Evolutionary conservation across 139 green algal genomes (phyloP), one percentile per base, ranked within the genome.

Genomic region (Asterochloris erici): DNA sequence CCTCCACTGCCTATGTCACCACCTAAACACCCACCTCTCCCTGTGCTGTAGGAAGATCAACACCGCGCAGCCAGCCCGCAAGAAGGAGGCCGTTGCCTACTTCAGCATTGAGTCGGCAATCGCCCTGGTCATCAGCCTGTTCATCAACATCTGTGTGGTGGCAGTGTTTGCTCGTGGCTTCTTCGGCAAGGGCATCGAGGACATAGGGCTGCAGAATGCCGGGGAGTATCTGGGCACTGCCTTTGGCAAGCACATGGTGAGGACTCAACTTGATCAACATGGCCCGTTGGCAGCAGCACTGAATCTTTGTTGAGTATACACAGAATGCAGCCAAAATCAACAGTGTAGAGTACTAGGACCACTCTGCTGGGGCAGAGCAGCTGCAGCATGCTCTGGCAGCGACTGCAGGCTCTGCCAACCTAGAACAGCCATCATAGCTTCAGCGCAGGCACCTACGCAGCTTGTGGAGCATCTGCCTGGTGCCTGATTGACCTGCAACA

Each of bases 111-210:
- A 98, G 86, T 90, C 85, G 11, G 91, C 85, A 0, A 73, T 95
- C 15, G 93, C 91, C 6, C 87, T 98, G 27, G 26, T 90, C 29
- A 81, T 96, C 68, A 83, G 81, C 29, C 73, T 98, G 38, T 80
- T 94, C 81, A 98, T 98, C 89, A 98, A 98, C 87, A 87, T 95
- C 61, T 93, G 87, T 66, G 92, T 98, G 38, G 89, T 96, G 15
- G 81, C 85, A 62, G 94, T 98, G 16, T 96, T 96, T 88, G 90
- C 92, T 0, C 73, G 81, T 0, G 90, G 90, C 11, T 95, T 94
- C 75, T 91, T 89, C 80, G 84, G 84, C 23, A 79, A 82, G 26
- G 83, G 38, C 21, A 69, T 64, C 21, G 64, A 19, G 4, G 91
- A 94, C 61, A 93, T 96, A 21, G 93, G 93, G 16, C 87, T 96